Evolutionary conservation across 2,329 filamentous ascomycete genomes (phyloP).

Genomic region (Curvularia spicifera): DNA sequence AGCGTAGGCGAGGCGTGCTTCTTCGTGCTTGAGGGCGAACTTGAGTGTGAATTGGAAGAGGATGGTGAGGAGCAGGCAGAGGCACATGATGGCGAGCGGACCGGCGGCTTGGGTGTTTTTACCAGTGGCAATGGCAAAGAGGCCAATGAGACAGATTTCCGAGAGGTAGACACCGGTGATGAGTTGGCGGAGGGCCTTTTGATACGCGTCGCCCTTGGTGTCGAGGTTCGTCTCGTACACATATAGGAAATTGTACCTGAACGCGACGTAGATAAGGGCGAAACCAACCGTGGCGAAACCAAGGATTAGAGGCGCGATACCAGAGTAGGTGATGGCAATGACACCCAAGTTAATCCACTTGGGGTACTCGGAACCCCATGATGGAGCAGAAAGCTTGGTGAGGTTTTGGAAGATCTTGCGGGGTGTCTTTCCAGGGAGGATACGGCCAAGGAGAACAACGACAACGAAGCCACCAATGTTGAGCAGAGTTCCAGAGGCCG

Average conservation of each 20-base stretch:
- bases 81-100: slow-evolving; percentile 53
- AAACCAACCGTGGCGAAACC: slow-evolving; percentile 56
- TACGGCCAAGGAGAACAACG: slow-evolving; percentile 80
- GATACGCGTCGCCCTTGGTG: slow-evolving; percentile 56
- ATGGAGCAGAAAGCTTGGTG: slow-evolving; percentile 52
- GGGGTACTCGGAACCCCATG: slow-evolving; percentile 56
- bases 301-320: slow-evolving; percentile 57
- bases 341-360: slow-evolving; percentile 56
- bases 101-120: slow-evolving; percentile 45
- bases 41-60: slow-evolving; percentile 51
- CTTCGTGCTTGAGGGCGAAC: slow-evolving; percentile 39
- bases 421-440: slow-evolving; percentile 55
- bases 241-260: slow-evolving; percentile 59
- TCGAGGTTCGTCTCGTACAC: slow-evolving; percentile 56
- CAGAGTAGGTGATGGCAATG: slow-evolving; percentile 56
- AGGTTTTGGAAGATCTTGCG: slow-evolving; percentile 56
- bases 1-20: slow-evolving; percentile 40
- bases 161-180: slow-evolving; percentile 57
- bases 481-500: slow-evolving; percentile 58
- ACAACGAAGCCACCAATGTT: slow-evolving; percentile 84
- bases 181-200: slow-evolving; percentile 56
- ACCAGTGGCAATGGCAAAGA: slow-evolving; percentile 53
- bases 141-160: slow-evolving; percentile 56
- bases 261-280: slow-evolving; percentile 55
- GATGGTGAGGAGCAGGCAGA: slow-evolving; percentile 51